Conservation (phyloP, 2,329 filamentous ascomycete species). For the Capronia epimyces region DNA sequence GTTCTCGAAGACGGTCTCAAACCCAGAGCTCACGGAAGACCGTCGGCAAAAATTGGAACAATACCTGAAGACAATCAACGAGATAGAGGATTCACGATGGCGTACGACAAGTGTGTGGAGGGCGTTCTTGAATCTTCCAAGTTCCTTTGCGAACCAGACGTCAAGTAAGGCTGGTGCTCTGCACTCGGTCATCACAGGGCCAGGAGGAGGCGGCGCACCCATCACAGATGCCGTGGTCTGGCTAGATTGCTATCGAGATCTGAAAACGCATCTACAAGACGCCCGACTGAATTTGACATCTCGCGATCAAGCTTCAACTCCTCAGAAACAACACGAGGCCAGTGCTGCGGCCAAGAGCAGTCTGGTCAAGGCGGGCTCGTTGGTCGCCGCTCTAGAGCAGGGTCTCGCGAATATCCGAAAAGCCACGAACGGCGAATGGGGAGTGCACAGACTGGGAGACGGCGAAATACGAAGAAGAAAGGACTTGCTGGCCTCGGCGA, state of each 20-base stretch:
- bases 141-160: slow-evolving; percentile 29
- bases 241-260: slow-evolving; percentile 56
- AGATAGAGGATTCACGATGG: slow-evolving; percentile 53
- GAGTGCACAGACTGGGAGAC: slow-evolving; percentile 47
- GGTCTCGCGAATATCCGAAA: slow-evolving; percentile 45
- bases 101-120: slow-evolving; percentile 53
- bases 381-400: slow-evolving; percentile 53
- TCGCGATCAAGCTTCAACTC: slow-evolving; percentile 54
- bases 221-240: slow-evolving; percentile 54
- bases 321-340: slow-evolving; percentile 58
- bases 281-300: slow-evolving; percentile 55
- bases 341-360: slow-evolving; percentile 56
- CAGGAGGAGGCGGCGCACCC: slow-evolving; percentile 33
- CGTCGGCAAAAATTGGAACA: slow-evolving; percentile 52
- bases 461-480: slow-evolving; percentile 56
- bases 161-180: slow-evolving; percentile 37
- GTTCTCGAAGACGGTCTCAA: slow-evolving; percentile 54
- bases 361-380: slow-evolving; percentile 52
- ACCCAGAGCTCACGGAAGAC: slow-evolving; percentile 53
- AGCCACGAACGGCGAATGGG: slow-evolving; percentile 25
- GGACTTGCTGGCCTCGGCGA: slow-evolving; percentile 53
- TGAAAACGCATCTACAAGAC: slow-evolving; percentile 58
- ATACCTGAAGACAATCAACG: slow-evolving; percentile 56
- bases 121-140: slow-evolving; percentile 53
- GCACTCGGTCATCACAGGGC: slow-evolving; percentile 41